Percentiles rank a stretch among this genome's conserved stretches.
These are phyloP conservation scores for Ascocoryne sarcoides DNA, from an alignment of 2,329 filamentous ascomycete genomes.

Conservation along the genomic window DNA sequence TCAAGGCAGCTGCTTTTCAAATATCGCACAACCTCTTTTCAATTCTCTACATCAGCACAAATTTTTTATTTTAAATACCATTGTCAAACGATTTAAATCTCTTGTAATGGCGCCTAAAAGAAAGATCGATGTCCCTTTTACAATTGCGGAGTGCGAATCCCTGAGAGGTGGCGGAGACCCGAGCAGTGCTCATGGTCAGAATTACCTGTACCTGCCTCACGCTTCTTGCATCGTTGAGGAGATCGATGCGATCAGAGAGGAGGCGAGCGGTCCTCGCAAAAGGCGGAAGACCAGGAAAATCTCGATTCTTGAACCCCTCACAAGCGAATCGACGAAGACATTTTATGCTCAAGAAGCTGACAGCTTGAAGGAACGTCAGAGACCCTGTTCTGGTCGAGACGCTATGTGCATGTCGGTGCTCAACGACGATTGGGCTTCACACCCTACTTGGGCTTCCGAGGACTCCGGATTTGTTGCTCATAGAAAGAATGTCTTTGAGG, in stretches of 20 bases:
- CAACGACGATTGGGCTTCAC: conserved; percentile 97
- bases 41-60: too few relatives aligned
- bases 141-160: background rate
- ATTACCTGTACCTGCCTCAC: background rate
- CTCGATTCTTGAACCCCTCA: too few relatives aligned
- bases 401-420: conserved; percentile 88
- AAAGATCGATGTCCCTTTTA: too few relatives aligned
- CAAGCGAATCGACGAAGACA: too few relatives aligned
- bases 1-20: too few relatives aligned
- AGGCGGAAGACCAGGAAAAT: too few relatives aligned
- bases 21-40: too few relatives aligned
- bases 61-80: too few relatives aligned
- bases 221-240: background rate
- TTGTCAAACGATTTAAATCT: too few relatives aligned
- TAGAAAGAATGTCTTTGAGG: conserved; percentile 91
- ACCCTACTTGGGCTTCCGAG: conserved; percentile 97
- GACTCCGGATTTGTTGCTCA: conserved; percentile 97
- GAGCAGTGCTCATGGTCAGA: background rate
- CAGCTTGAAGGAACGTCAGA: conserved; percentile 60
- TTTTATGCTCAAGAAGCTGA: conserved; percentile 1
- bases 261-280: too few relatives aligned
- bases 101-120: too few relatives aligned
- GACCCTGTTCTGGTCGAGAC: conserved; percentile 87
- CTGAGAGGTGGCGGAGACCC: background rate
- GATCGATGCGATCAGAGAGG: too few relatives aligned